These are phyloP conservation scores for Neurospora sp. DNA, from an alignment of 2,329 filamentous ascomycete species.

Conservation along the genomic window DNA sequence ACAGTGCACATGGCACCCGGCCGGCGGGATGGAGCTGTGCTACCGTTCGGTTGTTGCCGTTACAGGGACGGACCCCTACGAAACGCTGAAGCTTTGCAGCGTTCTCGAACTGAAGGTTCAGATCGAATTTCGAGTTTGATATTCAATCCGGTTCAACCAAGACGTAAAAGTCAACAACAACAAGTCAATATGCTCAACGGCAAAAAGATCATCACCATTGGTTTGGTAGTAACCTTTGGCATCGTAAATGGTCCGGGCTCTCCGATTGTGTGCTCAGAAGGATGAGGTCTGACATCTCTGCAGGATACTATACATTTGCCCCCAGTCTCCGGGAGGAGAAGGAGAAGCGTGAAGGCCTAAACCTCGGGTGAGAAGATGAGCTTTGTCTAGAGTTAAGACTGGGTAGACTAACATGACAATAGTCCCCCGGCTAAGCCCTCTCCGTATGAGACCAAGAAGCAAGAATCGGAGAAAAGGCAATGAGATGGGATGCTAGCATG, in stretches of 20 bases:
- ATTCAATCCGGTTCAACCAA: background rate
- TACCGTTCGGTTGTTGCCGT: background rate
- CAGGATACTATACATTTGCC: conserved; percentile 19
- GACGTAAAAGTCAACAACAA: background rate
- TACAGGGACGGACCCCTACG: background rate
- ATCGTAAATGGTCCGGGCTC: conserved; percentile 15
- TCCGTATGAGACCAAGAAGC: background rate
- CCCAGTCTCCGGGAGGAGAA: conserved; percentile 16
- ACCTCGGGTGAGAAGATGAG: conserved; percentile 6
- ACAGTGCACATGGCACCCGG: background rate
- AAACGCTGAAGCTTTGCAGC: background rate
- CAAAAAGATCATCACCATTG: conserved; percentile 13
- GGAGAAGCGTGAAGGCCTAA: conserved; percentile 10
- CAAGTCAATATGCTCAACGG: conserved; percentile 3
- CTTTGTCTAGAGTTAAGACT: background rate
- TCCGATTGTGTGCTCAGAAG: background rate
- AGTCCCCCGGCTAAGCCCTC: background rate
- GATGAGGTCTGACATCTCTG: conserved; percentile 7
- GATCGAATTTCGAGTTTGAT: background rate
- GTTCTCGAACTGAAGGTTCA: background rate
- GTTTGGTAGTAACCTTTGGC: conserved; percentile 13
- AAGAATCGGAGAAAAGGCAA: background rate
- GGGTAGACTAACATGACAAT: background rate
- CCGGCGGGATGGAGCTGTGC: background rate
- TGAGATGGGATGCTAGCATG: background rate